Evolutionary conservation across 2,329 filamentous ascomycete species (phyloP).

Genomic region (Cladosporium colombiae): DNA sequence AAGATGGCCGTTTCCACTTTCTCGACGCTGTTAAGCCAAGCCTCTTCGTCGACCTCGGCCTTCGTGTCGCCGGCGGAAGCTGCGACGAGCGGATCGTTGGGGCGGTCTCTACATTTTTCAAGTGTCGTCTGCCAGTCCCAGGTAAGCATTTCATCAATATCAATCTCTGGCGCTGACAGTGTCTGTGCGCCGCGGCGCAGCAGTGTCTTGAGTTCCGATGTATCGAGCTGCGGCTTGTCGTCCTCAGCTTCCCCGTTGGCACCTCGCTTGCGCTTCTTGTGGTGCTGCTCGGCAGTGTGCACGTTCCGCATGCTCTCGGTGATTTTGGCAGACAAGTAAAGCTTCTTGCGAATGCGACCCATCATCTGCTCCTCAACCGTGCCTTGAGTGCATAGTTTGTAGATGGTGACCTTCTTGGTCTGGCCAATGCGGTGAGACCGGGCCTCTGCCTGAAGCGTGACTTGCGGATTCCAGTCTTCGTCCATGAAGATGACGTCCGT

Average conservation of each 20-base stretch:
- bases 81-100: slow-evolving; percentile 36
- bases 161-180: slow-evolving; percentile 53
- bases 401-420: slow-evolving; percentile 55
- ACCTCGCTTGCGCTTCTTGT: slow-evolving; percentile 37
- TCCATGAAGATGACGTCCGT: slow-evolving; percentile 60
- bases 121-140: slow-evolving; percentile 59
- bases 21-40: slow-evolving; percentile 60
- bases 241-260: slow-evolving; percentile 42
- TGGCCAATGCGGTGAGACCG: slow-evolving; percentile 58
- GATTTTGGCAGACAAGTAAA: slow-evolving; percentile 62
- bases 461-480: slow-evolving; percentile 58
- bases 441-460: slow-evolving; percentile 56
- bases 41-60: slow-evolving; percentile 51
- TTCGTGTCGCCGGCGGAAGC: background rate
- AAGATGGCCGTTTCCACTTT: slow-evolving; percentile 59
- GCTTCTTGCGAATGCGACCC: slow-evolving; percentile 60
- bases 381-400: slow-evolving; percentile 58
- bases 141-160: slow-evolving; percentile 58
- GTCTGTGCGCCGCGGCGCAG: slow-evolving; percentile 57
- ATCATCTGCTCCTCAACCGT: slow-evolving; percentile 63
- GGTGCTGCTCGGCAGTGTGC: slow-evolving; percentile 40
- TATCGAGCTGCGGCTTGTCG: slow-evolving; percentile 52
- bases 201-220: slow-evolving; percentile 55
- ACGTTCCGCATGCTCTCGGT: slow-evolving; percentile 60
- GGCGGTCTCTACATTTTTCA: slow-evolving; percentile 55